phyloP scores from a whole-genome alignment of 345 rosid species.

The Angophora floribunda region DNA sequence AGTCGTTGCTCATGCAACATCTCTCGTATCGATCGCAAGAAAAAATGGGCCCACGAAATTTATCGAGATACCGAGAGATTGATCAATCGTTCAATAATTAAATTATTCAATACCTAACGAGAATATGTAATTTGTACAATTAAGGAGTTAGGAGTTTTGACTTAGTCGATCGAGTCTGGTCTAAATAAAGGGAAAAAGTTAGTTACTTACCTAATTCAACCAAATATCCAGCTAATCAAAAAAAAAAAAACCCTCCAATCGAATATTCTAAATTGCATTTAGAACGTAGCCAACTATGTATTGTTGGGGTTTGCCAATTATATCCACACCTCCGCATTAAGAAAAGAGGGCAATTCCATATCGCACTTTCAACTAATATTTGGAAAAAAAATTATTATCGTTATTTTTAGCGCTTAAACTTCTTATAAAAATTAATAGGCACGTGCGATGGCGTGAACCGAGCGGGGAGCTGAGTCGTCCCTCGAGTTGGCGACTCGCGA shows the following conservation, averaged over 20 bases:
- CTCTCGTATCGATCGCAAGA: background rate
- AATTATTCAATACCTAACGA: rapidly evolving
- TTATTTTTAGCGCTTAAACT: background rate
- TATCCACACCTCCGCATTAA: background rate
- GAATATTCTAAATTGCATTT: background rate
- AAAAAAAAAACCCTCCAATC: background rate
- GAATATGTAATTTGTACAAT: rapidly evolving
- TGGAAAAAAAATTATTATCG: background rate
- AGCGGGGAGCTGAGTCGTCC: background rate
- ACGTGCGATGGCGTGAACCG: background rate
- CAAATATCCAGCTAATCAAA: background rate
- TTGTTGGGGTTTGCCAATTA: background rate
- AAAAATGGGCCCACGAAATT: background rate
- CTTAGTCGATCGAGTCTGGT: background rate
- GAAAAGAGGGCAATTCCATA: background rate
- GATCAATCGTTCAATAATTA: rapidly evolving
- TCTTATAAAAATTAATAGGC: background rate
- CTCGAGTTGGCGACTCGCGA: background rate
- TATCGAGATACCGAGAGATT: rapidly evolving
- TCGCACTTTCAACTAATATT: background rate
- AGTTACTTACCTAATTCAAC: background rate
- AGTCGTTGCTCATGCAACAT: background rate
- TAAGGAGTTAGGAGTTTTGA: rapidly evolving
- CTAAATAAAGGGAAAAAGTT: background rate
- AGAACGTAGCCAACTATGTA: background rate